Percentiles rank a stretch among this genome's conserved stretches.
Conservation (phyloP, 495 filamentous ascomycete genomes). For the Parathielavia appendiculata region DNA sequence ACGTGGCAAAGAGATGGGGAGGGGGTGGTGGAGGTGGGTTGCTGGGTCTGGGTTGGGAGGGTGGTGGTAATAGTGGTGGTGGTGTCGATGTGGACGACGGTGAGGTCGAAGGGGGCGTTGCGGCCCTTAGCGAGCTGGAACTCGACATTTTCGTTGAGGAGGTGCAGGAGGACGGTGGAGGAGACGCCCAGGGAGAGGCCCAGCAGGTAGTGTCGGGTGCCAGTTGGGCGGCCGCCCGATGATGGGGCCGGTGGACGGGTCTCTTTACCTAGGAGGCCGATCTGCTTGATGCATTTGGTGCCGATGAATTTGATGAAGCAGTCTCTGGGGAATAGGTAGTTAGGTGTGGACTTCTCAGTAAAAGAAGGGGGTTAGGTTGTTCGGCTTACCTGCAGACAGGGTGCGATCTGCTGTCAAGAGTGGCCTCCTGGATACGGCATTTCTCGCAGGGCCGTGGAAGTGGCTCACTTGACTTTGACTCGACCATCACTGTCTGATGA, state of each 20-base stretch:
- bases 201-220: conserved; percentile 56
- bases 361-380: neutral
- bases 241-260: conserved; percentile 40
- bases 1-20: neutral
- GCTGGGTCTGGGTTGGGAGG: too few relatives aligned
- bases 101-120: conserved; percentile 58
- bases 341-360: too few relatives aligned
- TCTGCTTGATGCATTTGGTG: conserved; percentile 72
- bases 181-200: conserved; percentile 80
- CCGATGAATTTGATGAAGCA: conserved; percentile 74
- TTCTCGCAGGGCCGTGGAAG: conserved; percentile 23
- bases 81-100: conserved; percentile 60
- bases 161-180: conserved; percentile 69
- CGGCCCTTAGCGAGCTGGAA: conserved; percentile 51
- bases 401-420: conserved; percentile 26
- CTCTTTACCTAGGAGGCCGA: conserved; percentile 52
- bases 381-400: conserved; percentile 24
- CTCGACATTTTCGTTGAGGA: conserved; percentile 64
- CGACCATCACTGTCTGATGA: conserved; percentile 3
- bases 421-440: conserved; percentile 27
- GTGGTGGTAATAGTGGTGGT: neutral
- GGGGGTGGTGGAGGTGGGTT: conserved; percentile 1
- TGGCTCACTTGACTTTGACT: conserved; percentile 5
- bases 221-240: conserved; percentile 31
- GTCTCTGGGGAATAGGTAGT: conserved; percentile 44